phyloP scores from a whole-genome alignment of 2,329 filamentous ascomycete genomes.

The Fusarium oxysporum region DNA sequence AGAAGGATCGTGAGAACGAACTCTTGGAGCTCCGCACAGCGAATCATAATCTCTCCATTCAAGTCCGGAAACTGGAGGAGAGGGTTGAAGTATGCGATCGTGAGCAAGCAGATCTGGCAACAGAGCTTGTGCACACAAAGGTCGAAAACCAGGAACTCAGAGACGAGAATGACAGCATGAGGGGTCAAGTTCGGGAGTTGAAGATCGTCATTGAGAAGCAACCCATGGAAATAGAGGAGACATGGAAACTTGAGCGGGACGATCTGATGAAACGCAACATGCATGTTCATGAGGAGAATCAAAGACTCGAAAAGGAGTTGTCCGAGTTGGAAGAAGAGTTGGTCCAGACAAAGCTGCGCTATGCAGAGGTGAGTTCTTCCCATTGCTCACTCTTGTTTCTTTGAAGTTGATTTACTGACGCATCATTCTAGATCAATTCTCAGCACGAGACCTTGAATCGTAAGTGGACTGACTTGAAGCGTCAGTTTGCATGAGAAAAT shows the following conservation, averaged over 20 bases:
- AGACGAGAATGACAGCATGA: constrained; percentile 90
- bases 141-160: constrained; percentile 91
- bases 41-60: constrained; percentile 75
- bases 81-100: constrained; percentile 87
- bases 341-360: constrained; percentile 93
- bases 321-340: constrained; percentile 91
- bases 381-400: background rate
- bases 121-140: constrained; percentile 90
- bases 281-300: constrained; percentile 94
- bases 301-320: constrained; percentile 87
- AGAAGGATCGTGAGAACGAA: constrained; percentile 86
- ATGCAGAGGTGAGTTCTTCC: constrained; percentile 81
- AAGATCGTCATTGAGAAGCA: constrained; percentile 89
- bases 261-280: constrained; percentile 91
- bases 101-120: constrained; percentile 91
- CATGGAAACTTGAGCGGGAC: constrained; percentile 87
- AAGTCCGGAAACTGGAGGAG: constrained; percentile 88
- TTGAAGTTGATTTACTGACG: constrained; percentile 25
- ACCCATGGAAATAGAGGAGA: constrained; percentile 85
- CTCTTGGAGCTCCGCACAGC: constrained; percentile 77
- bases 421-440: constrained; percentile 69
- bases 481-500: constrained; percentile 61
- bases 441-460: constrained; percentile 78
- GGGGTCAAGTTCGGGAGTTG: constrained; percentile 85
- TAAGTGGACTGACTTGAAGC: constrained; percentile 81